phyloP scores from a whole-genome alignment of 2,329 filamentous ascomycete genomes.

The Sporothrix pallida region DNA sequence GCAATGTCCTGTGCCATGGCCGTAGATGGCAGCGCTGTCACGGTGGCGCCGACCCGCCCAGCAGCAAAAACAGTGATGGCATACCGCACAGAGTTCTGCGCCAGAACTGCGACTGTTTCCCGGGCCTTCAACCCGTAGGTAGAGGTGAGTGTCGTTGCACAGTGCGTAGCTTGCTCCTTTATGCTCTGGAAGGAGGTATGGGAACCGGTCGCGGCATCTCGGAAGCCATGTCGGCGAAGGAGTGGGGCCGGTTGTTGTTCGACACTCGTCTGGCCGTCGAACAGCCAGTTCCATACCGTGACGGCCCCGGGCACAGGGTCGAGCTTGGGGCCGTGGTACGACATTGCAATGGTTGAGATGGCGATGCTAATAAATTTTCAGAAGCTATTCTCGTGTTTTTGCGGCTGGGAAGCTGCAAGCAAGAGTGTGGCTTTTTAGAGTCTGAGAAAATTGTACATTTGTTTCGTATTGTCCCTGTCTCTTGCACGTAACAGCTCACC shows the following conservation, averaged over 20 bases:
- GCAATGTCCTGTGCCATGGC: conserved; percentile 1
- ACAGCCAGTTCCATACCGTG: neutral
- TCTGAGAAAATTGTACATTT: no score
- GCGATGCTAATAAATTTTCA: neutral
- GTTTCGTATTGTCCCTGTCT: no score
- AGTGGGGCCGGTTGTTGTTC: neutral
- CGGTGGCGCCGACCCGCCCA: neutral
- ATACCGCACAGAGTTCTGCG: neutral
- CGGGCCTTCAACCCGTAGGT: neutral
- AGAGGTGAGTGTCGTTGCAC: neutral
- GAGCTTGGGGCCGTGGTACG: conserved; percentile 2
- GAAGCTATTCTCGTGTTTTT: no score
- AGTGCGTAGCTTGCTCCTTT: neutral
- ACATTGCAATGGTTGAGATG: neutral
- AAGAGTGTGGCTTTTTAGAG: no score
- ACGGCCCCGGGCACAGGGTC: neutral
- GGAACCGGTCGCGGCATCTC: neutral
- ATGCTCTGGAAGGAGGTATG: neutral
- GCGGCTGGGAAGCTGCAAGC: no score
- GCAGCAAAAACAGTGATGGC: neutral
- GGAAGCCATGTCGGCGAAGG: neutral
- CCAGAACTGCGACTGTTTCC: neutral
- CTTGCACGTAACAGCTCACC: no score
- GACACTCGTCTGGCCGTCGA: neutral
- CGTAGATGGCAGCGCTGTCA: neutral